Evolutionary conservation across 768 basidiomycete genomes (phyloP).

Genomic region (Auricularia sp.): DNA sequence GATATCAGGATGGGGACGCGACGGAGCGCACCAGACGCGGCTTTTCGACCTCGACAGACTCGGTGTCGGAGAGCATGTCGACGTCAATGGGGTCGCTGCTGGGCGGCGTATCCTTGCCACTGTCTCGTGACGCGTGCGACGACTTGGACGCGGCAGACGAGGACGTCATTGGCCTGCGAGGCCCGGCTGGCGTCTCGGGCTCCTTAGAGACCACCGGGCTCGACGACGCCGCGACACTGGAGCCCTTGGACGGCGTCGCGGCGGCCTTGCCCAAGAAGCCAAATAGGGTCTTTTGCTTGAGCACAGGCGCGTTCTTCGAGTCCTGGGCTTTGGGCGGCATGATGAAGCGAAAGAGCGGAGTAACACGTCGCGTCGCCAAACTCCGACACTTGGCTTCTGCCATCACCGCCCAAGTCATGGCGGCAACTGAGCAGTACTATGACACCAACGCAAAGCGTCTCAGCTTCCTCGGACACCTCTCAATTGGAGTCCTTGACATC

Average conservation of each 20-base stretch:
- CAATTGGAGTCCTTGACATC: neutral
- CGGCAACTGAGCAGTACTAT: neutral
- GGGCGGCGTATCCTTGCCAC: constrained; percentile 49
- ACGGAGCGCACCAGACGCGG: constrained; percentile 13
- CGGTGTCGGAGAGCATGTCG: constrained; percentile 47
- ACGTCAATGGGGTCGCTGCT: constrained; percentile 73
- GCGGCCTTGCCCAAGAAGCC: constrained; percentile 44
- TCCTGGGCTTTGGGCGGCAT: neutral
- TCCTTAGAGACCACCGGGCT: neutral
- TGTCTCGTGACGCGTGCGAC: neutral
- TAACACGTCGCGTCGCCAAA: too few species aligned
- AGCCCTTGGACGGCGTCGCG: neutral
- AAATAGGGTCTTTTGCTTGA: constrained; percentile 68
- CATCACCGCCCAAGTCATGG: too few species aligned
- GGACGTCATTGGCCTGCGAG: neutral
- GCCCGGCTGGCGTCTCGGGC: too few species aligned
- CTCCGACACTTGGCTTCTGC: too few species aligned
- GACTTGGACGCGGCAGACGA: neutral
- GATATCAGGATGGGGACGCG: constrained; percentile 5
- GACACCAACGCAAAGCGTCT: neutral
- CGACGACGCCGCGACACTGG: neutral
- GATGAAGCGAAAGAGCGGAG: neutral
- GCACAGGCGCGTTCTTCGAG: constrained; percentile 12
- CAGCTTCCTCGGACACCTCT: neutral
- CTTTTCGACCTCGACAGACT: constrained; percentile 26